phyloP scores from a whole-genome alignment of 2,329 filamentous ascomycete genomes.

The Sporothrix mexicana region DNA sequence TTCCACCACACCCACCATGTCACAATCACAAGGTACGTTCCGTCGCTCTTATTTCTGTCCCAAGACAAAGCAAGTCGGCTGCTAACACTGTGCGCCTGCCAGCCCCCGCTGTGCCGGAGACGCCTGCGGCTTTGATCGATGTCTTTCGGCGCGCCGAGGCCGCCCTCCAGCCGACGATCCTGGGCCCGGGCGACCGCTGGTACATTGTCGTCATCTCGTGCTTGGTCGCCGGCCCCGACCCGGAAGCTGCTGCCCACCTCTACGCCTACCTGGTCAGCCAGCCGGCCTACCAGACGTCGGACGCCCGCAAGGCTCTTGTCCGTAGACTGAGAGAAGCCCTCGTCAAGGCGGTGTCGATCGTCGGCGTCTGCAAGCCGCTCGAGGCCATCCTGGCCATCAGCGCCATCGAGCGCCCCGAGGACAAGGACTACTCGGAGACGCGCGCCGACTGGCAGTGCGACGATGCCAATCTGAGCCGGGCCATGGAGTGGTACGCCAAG shows the following conservation, averaged over 20 bases:
- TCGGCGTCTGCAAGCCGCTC: slow-evolving; percentile 68
- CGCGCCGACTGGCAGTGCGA: slow-evolving; percentile 65
- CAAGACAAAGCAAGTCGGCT: too few species aligned
- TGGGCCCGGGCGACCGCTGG: slow-evolving; percentile 38
- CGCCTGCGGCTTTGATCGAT: neutral
- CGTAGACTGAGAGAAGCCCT: slow-evolving; percentile 62
- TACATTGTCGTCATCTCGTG: slow-evolving; percentile 45
- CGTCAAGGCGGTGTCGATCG: slow-evolving; percentile 62
- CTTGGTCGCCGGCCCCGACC: slow-evolving; percentile 58
- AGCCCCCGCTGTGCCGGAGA: neutral
- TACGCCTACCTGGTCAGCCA: slow-evolving; percentile 61
- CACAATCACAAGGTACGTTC: slow-evolving; percentile 19
- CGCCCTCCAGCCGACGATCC: slow-evolving; percentile 30
- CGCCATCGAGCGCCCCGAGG: slow-evolving; percentile 57
- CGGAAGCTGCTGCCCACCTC: slow-evolving; percentile 57
- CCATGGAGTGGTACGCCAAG: slow-evolving; percentile 60
- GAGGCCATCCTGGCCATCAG: slow-evolving; percentile 64
- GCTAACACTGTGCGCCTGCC: too few species aligned
- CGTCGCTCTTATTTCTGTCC: neutral
- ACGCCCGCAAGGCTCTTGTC: slow-evolving; percentile 54
- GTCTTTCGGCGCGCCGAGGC: slow-evolving; percentile 35
- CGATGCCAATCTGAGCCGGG: slow-evolving; percentile 58
- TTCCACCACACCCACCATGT: neutral
- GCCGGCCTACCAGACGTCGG: slow-evolving; percentile 51
- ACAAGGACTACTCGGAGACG: slow-evolving; percentile 61